Percentiles rank a stretch among this genome's conserved stretches.
Evolutionary conservation across 768 basidiomycete species (phyloP).

Genomic region (Lactarius indigo): DNA sequence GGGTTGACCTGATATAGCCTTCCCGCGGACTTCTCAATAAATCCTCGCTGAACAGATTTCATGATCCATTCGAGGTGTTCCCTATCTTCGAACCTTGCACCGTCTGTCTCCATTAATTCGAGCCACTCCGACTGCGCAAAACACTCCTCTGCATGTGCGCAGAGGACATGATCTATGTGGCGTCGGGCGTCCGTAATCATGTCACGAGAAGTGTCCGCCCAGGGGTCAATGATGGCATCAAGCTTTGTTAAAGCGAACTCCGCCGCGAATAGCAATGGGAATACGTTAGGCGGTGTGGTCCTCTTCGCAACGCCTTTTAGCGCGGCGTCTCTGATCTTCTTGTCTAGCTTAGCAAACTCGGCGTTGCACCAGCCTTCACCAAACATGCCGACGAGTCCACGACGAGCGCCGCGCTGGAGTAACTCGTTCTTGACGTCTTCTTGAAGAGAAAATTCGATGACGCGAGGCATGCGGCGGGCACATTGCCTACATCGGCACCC

Average conservation of each 20-base stretch:
- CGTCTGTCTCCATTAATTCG: constrained; percentile 70
- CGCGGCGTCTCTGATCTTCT: constrained; percentile 60
- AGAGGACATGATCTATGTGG: constrained; percentile 58
- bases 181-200: constrained; percentile 65
- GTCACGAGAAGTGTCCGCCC: constrained; percentile 64
- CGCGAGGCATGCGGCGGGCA: constrained; percentile 70
- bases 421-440: constrained; percentile 74
- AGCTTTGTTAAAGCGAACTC: constrained; percentile 58
- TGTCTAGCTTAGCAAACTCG: constrained; percentile 72
- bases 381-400: constrained; percentile 78
- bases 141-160: constrained; percentile 55
- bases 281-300: constrained; percentile 63
- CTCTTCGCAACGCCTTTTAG: constrained; percentile 71
- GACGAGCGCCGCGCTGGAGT: constrained; percentile 67
- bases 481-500: constrained; percentile 86
- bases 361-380: constrained; percentile 85
- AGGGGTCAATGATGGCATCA: constrained; percentile 56
- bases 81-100: constrained; percentile 68
- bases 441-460: constrained; percentile 74
- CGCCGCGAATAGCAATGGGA: constrained; percentile 64
- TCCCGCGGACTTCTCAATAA: constrained; percentile 62
- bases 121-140: constrained; percentile 70
- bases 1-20: constrained; percentile 69
- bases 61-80: constrained; percentile 79
- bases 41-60: constrained; percentile 56